Evolutionary conservation across 805 yeast genomes (phyloP), one percentile per base, ranked within the genome.

Genomic region (Lachancea kluyveri): DNA sequence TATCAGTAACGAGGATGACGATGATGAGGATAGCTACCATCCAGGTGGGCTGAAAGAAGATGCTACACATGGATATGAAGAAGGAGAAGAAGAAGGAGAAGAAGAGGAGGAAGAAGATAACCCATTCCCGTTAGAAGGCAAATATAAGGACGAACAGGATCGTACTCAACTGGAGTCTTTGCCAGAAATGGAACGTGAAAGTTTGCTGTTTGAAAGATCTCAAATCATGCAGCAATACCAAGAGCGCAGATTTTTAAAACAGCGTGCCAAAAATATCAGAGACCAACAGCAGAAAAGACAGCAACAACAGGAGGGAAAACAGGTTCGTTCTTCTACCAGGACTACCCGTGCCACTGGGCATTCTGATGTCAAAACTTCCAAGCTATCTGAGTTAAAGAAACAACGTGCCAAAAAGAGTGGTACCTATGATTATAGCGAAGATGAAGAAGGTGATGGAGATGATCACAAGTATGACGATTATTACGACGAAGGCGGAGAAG

Each of bases 41-140:
- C 57, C 59, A 6, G 49, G 41, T 4, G 58, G 42, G 50, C 17
- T 14, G 19, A 19, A 15, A 8, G 21, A 46, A 36, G 59, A 48
- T 8, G 25, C 25, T 9, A 28, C 25, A 2, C 54, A 42, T 20
- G 62, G 43, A 16, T 59, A 48, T 9, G 62, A 43, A 3, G 62
- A 51, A n/a, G 65, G 59, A 24, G 60, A 54, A 7, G 59, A 53
- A 1, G 57, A 52, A 1, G 67, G 57, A 1, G 64, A 53, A 4
- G 65, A 57, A 6, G 64, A 57, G 6, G 68, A 47, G 14, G 64
- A 56, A 14, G 70, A 64, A 31, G 56, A 49, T 26, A 79, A 81
- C 48, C 98, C 97, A 7, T 92, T 88, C 54, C 98, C 98, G 2
- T 60, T 90, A 33, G 96, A 87, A 51, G 95, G 95, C 6, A 86